Percentiles rank a stretch among this genome's conserved stretches.
These are phyloP conservation scores for Asclepias syriaca DNA, from an alignment of 257 asterid genomes.

Conservation along the genomic window DNA sequence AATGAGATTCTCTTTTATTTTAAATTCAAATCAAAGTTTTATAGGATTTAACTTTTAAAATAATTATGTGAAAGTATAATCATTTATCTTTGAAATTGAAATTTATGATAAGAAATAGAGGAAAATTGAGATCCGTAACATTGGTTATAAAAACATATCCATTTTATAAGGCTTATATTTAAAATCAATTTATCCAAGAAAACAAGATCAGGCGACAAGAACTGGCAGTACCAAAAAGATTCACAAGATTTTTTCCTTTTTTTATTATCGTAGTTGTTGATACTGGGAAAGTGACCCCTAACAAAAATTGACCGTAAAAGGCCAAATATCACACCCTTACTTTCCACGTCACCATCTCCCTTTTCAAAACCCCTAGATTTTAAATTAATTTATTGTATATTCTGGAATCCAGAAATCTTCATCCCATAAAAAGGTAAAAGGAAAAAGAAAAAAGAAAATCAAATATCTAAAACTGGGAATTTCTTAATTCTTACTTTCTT, in stretches of 20 bases:
- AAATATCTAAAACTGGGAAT: neutral
- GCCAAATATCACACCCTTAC: slow-evolving; percentile 8
- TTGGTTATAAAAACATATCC: neutral
- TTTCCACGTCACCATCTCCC: slow-evolving; percentile 6
- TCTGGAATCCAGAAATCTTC: slow-evolving; percentile 16
- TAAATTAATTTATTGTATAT: neutral
- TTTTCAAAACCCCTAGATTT: neutral
- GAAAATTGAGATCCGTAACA: too few species aligned
- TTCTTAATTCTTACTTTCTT: neutral
- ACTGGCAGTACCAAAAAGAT: neutral
- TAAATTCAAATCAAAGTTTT: too few species aligned
- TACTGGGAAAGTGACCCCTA: slow-evolving; percentile 3
- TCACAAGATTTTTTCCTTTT: too few species aligned
- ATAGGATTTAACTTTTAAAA: too few species aligned
- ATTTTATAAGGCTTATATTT: neutral
- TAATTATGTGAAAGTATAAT: too few species aligned
- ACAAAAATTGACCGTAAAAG: slow-evolving; percentile 8
- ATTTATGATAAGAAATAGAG: too few species aligned
- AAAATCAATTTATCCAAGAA: neutral
- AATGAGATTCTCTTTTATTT: too few species aligned
- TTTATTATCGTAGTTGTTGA: neutral
- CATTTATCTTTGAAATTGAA: too few species aligned
- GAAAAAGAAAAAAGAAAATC: too few species aligned
- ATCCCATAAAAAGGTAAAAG: too few species aligned
- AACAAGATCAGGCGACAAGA: neutral